A percentile compares a stretch with the other conserved stretches of the same genome.
Evolutionary conservation across 106 monocot species (phyloP).

Genomic region (Amphibolis antarctica): DNA sequence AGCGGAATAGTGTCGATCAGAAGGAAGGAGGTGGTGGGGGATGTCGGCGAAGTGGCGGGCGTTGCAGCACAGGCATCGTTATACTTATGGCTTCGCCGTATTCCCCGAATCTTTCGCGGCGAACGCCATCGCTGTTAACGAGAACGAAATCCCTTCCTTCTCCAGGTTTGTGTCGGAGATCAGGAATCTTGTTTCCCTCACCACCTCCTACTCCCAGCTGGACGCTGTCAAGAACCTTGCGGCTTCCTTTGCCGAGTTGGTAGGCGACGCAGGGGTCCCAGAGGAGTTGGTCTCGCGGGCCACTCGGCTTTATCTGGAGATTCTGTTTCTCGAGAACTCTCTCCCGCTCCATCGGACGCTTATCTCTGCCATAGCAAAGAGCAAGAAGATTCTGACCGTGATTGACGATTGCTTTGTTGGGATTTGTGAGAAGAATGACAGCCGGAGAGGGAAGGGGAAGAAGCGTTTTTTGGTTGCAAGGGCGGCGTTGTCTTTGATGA

Average conservation of each 20-base stretch:
- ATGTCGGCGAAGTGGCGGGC: conserved; percentile 99
- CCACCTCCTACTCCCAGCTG: conserved; percentile 70
- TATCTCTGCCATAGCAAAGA: conserved; percentile 66
- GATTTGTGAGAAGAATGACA: conserved; percentile 40
- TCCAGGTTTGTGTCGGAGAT: conserved; percentile 26
- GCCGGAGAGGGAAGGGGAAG: conserved; percentile 25
- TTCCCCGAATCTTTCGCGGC: conserved; percentile 65
- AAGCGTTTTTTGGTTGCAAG: conserved; percentile 62
- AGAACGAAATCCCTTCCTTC: conserved; percentile 16
- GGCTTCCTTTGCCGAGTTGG: conserved; percentile 35
- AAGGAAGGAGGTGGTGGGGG: conserved; percentile 1
- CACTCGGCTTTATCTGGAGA: conserved; percentile 47
- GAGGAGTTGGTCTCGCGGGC: conserved; percentile 19
- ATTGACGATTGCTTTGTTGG: conserved; percentile 38
- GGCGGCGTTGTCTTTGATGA: conserved; percentile 62
- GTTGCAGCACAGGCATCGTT: conserved; percentile 80
- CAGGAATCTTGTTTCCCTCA: conserved; percentile 35
- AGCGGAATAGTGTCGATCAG: too few species aligned
- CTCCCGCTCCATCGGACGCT: conserved; percentile 87
- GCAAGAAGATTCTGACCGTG: conserved; percentile 26
- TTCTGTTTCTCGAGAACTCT: conserved; percentile 90
- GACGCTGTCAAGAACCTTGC: conserved; percentile 54
- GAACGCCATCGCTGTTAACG: conserved; percentile 10
- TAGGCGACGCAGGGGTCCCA: conserved; percentile 8
- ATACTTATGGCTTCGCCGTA: conserved; percentile 76